A percentile compares a stretch with the other conserved stretches of the same genome.
Evolutionary conservation across 306 rosid genomes (phyloP).

Genomic region (Dalbergia cochinchinensis): DNA sequence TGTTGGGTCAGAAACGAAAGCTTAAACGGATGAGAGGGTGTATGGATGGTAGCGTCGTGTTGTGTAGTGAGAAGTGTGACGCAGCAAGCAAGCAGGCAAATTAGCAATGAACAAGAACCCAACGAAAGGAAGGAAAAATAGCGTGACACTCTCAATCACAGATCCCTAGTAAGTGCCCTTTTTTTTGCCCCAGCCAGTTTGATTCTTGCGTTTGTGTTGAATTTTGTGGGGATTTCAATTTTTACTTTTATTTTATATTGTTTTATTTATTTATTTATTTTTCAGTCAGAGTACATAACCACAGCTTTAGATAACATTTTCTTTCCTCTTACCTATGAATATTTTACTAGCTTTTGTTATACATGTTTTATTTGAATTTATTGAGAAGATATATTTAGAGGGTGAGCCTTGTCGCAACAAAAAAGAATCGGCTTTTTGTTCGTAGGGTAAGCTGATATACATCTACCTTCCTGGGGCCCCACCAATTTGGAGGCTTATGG

Average conservation of each 20-base stretch:
- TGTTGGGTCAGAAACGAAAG: no score
- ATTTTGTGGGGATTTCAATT: background rate
- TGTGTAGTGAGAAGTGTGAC: no score
- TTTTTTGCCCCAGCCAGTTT: background rate
- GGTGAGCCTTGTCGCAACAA: no score
- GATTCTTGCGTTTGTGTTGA: constrained; percentile 6
- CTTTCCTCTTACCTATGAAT: background rate
- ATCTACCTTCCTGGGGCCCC: no score
- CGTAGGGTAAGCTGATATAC: no score
- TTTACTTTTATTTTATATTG: background rate
- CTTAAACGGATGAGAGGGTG: no score
- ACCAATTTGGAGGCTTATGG: no score
- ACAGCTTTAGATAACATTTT: background rate
- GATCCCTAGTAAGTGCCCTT: background rate
- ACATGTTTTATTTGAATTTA: background rate
- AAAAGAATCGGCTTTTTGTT: no score
- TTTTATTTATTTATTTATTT: background rate
- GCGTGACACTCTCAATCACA: background rate
- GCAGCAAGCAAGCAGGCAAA: no score
- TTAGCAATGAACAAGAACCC: background rate
- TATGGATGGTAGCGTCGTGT: no score
- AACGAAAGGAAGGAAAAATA: background rate
- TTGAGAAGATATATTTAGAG: background rate
- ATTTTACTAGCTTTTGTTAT: background rate
- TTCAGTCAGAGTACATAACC: background rate